Evolutionary conservation across 495 filamentous ascomycete species (phyloP).

Genomic region (Neurospora africana): DNA sequence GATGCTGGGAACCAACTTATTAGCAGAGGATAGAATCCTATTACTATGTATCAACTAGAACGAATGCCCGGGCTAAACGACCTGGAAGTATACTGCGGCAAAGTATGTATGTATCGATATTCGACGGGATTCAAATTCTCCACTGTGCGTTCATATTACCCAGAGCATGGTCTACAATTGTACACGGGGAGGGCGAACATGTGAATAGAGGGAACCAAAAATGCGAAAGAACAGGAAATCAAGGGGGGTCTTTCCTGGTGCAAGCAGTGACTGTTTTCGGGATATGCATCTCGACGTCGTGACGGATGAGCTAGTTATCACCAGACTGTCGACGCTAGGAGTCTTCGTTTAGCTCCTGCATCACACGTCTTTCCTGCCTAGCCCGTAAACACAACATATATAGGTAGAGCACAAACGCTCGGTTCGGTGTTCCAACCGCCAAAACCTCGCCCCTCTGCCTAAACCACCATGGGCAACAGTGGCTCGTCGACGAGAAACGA

Average conservation of each 20-base stretch:
- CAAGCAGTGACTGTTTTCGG: not conserved
- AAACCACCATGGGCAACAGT: conserved; percentile 1
- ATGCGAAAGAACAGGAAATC: not conserved
- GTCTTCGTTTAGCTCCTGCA: not conserved
- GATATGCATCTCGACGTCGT: too few relatives aligned
- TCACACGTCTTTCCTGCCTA: not conserved
- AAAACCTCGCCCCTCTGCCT: not conserved
- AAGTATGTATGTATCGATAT: not conserved
- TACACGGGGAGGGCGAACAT: not conserved
- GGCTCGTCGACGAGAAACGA: not conserved
- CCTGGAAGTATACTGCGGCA: not conserved
- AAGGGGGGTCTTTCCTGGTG: not conserved
- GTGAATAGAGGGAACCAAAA: not conserved
- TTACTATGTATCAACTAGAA: not conserved
- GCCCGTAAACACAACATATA: not conserved
- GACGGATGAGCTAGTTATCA: too few relatives aligned
- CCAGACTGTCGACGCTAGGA: not conserved
- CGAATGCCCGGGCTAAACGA: not conserved
- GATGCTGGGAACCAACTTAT: not conserved
- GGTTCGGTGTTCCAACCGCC: not conserved
- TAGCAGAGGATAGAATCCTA: not conserved
- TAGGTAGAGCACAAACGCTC: not conserved
- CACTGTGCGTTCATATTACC: not conserved
- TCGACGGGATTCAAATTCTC: not conserved
- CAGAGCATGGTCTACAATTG: not conserved